Base-by-base conservation (phyloP, 768 basidiomycete genomes). In the Fomitopsis serialis region DNA sequence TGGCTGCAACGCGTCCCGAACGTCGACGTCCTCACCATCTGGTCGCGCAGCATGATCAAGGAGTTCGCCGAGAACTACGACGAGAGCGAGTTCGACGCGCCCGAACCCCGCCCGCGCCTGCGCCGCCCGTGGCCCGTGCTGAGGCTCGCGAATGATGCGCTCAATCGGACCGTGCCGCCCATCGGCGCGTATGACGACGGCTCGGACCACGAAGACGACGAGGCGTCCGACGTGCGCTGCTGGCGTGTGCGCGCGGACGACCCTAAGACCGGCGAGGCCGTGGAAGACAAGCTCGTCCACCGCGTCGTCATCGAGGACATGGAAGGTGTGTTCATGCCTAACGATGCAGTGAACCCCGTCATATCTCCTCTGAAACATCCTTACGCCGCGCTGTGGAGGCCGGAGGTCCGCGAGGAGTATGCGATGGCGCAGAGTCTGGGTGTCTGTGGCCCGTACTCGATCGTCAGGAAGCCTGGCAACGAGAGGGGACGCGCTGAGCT, bases 41-140 rank as follows among this genome's bases (percentile, higher is more conserved):
- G 66, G 63, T 67, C 69, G 22, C 64, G 68, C 37, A 70, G 67
- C 55, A 71, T 71, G 68, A 60, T 72, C 48, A 53, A 63, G 42
- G 65, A 63, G 50, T 58, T 58, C 40, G 67, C 66, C 15, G 69
- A 71, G 51, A 61, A 65, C 50, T 66, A 63, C 53, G 57, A 62
- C 40, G 43, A 58, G 17, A n/a, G 44, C 17, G 52, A 58, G 43
- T 62, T 59, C 53, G 37, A 55, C 3, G 34, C 40, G 15, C 52
- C 58, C 4, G 58, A 63, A 51, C 53, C 54, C 13, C 42, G 44
- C 3, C 66, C 66, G 19, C 61, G 64, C 45, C 23, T 57, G 27
- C 45, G 54, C 37, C 45, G 51, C 17, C 66, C 64, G 25, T 67
- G 62, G 59, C 64, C 63, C 15, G 56, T 65, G 24, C 58, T 67